These are phyloP conservation scores for Eucalyptus marginata DNA, from an alignment of 345 rosid species.

Conservation along the genomic window DNA sequence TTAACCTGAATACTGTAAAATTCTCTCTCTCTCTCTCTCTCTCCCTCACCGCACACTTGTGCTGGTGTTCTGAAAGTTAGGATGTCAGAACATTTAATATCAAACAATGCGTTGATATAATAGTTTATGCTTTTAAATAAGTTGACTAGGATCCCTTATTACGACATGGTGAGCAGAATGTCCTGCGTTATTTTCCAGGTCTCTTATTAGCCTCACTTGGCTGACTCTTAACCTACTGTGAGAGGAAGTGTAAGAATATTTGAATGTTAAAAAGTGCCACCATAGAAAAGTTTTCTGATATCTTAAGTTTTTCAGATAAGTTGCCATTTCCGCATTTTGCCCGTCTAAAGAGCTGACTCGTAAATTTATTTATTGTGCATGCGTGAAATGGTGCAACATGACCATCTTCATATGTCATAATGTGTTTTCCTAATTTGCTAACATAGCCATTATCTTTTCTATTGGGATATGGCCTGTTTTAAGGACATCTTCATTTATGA, in stretches of 20 bases:
- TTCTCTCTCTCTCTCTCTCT: background rate
- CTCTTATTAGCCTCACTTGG: background rate
- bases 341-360: background rate
- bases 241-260: background rate
- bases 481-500: background rate
- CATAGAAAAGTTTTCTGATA: background rate
- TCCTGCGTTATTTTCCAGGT: background rate
- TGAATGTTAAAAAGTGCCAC: background rate
- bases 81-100: background rate
- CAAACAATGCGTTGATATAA: background rate
- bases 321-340: background rate
- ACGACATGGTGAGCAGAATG: background rate
- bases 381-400: background rate
- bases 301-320: background rate
- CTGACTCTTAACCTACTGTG: background rate
- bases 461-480: background rate
- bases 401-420: background rate
- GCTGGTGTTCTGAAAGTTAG: too few species aligned
- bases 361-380: background rate
- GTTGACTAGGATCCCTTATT: background rate
- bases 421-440: background rate
- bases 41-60: too few species aligned
- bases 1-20: background rate
- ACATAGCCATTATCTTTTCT: background rate
- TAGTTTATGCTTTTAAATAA: background rate